Evolutionary conservation across 129 eudicot genomes (phyloP).

Genomic region (Dittrichia graveolens): DNA sequence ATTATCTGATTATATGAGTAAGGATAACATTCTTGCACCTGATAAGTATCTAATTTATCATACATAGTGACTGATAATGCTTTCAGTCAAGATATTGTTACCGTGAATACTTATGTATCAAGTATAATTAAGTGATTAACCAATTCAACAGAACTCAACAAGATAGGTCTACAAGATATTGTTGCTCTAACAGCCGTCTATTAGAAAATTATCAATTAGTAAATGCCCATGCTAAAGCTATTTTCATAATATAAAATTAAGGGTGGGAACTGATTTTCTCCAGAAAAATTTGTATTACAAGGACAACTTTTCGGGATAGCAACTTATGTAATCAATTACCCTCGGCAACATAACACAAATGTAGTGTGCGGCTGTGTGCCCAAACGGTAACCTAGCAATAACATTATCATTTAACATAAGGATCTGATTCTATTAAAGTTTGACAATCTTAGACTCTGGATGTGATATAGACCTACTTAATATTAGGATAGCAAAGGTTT

Average conservation of each 20-base stretch:
- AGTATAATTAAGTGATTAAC: neutral
- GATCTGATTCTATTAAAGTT: neutral
- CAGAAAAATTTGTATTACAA: neutral
- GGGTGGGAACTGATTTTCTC: neutral
- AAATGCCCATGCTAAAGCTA: neutral
- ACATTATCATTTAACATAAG: conserved; percentile 6
- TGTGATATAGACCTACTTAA: conserved; percentile 10
- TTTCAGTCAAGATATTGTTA: neutral
- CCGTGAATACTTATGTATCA: neutral
- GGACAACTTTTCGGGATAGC: neutral
- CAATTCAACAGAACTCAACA: conserved; percentile 9
- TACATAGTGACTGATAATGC: conserved; percentile 95
- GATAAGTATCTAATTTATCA: conserved; percentile 53
- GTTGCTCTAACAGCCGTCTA: neutral
- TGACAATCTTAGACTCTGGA: neutral
- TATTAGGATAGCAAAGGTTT: neutral
- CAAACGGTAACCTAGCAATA: neutral
- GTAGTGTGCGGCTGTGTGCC: neutral
- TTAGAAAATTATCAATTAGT: neutral
- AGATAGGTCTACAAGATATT: neutral
- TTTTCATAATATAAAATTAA: neutral
- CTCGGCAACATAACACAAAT: conserved; percentile 1
- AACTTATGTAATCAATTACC: neutral
- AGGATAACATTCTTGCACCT: conserved; percentile 34
- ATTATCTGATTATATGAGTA: conserved; percentile 22